Percentiles rank a stretch among this genome's conserved stretches.
phyloP scores from a whole-genome alignment of 495 filamentous ascomycete species.

The Podospora comata region DNA sequence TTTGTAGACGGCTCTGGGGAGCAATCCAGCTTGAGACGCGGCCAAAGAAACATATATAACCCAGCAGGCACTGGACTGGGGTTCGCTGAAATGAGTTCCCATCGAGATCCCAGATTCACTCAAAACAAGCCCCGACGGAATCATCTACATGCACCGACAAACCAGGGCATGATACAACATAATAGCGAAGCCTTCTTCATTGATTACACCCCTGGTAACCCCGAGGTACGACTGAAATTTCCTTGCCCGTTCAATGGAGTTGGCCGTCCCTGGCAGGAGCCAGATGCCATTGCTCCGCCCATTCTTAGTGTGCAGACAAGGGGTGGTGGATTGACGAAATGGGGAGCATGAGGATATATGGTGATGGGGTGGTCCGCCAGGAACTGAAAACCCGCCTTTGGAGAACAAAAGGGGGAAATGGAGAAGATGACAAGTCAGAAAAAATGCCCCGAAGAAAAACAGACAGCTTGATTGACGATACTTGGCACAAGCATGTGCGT shows the following conservation, averaged over 20 bases:
- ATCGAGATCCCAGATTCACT: neutral
- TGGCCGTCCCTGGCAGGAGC: neutral
- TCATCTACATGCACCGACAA: neutral
- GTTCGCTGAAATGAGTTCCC: neutral
- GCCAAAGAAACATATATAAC: neutral
- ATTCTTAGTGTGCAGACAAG: neutral
- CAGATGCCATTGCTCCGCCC: neutral
- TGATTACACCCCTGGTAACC: neutral
- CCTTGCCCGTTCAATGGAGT: neutral
- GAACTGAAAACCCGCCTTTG: neutral
- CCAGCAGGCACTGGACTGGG: neutral
- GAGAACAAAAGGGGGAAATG: neutral
- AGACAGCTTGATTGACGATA: neutral
- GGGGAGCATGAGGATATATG: neutral
- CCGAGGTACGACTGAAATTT: neutral
- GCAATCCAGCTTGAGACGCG: neutral
- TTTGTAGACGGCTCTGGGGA: neutral
- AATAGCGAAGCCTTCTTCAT: neutral
- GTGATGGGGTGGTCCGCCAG: neutral
- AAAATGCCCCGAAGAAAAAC: neutral
- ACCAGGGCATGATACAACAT: neutral
- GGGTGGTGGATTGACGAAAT: neutral
- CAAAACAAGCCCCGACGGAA: neutral
- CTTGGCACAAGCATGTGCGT: neutral
- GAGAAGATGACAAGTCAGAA: neutral